Base-by-base conservation (phyloP, 495 filamentous ascomycete genomes). In the Penicillium ochrochloron region DNA sequence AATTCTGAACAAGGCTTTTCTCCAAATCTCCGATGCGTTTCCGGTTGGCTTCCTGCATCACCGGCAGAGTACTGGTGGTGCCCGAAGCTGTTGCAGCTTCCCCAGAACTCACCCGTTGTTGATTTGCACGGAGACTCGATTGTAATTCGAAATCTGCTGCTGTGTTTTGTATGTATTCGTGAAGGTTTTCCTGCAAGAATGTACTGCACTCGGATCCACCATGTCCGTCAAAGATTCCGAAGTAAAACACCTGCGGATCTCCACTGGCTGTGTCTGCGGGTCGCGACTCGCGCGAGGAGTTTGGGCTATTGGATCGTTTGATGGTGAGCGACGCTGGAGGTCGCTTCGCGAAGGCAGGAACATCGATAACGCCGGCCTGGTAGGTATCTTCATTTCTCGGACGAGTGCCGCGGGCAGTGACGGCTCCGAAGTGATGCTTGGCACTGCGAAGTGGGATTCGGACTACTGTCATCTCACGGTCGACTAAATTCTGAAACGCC, bases 201-300 rank as follows among this genome's bases (percentile, higher is more conserved):
- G 86, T 86, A 72, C 91, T 94, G 72, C 95, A 98, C 69, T 97
- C 92, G 35, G 80, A 84, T 19, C 95, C 95, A 23, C 95, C 95
- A 80, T 99, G 95, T 23, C 95, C 95, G 79, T 99, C 95, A 70
- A 98, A 99, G 0, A 98, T 88, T 3, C 86, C 92, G 77, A 96
- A 99, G 75, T 98, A 99, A 76, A 99, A 99, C 8, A 97, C 90
- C 71, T 97, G 93, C 9, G 93, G 93, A 73, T 97, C 93, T 9
- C 93, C 93, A 66, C 86, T 90, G 5, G 90, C 85, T 53, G 87
- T 89, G 59, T 91, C 88, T 19, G 92, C 91, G 12, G 82, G 86
- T 7, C 75, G 73, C 77, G 78, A 78, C 62, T 80, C 79, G 11
- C 75, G 73, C 21, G 77, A 29, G 35, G 66, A 48, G 21, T 57